Base-by-base conservation (phyloP, 129 eudicot species). In the carrot (Daucus carota) region DNA sequence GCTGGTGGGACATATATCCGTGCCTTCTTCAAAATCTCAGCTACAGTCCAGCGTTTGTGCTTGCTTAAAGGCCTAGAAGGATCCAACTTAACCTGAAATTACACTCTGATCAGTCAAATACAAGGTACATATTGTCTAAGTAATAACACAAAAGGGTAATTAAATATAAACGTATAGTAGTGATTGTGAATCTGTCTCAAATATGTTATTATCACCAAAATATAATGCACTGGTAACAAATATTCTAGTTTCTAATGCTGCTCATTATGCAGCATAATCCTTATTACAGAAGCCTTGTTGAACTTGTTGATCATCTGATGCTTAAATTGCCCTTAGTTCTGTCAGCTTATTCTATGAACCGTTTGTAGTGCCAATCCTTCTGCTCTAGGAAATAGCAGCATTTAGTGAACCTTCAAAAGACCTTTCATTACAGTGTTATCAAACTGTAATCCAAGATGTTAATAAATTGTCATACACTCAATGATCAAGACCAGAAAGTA, bases 31-130 rank as follows among this genome's bases (percentile, higher is more conserved):
- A 93, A 82, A 80, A 93, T 93, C 65, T 90, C 98, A 3, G 93
- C 90, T 50, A 93, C 96, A 54, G 83, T 72, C 98, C 98, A 90
- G 68, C 81, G 76, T 84, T 90, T 93, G 18, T 85, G 85, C 80
- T 93, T 93, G 92, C 98, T 93, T 40, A 93, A 82, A 22, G 98
- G 98, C 78, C 96, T 82, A 4, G 96, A 85, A 50, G 96, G 91
- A 75, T 93, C 96, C 81, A 93, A 79, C 62, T 78, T 85, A 73
- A 93, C 97, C 97, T 93, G 81, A 57, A 86, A 69, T 8, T 32
- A 42, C 34, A 74, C 38, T 70, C 69, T 46, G 78, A 41, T 41
- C 73, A 60, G 45, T 28, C 74, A 76, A 34, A 11, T 72, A 67
- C 73, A 20, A 26, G 24, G 22, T 52, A n/a, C 41, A 33, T 0